phyloP scores from a whole-genome alignment of 495 filamentous ascomycete species.

The Venustampulla echinocandica region DNA sequence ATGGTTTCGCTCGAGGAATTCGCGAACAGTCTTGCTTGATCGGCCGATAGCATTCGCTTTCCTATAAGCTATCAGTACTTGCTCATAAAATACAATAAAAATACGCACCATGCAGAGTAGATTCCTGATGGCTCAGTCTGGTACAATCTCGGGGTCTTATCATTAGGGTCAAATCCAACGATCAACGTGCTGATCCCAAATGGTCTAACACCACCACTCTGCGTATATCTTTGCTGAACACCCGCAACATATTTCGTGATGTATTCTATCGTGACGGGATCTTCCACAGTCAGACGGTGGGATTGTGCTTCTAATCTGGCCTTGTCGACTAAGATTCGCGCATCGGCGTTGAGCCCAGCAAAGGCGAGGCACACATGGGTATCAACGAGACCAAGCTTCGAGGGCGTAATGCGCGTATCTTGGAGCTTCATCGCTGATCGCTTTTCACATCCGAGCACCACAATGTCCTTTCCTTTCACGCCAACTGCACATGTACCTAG shows the following conservation, averaged over 20 bases:
- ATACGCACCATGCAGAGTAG: constrained; percentile 85
- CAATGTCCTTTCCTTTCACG: constrained; percentile 90
- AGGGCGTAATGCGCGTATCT: constrained; percentile 97
- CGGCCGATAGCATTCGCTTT: constrained; percentile 98
- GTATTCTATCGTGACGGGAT: constrained; percentile 96
- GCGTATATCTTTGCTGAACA: constrained; percentile 96
- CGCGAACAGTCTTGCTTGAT: constrained; percentile 95
- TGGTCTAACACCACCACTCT: constrained; percentile 92
- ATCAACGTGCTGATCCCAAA: constrained; percentile 97
- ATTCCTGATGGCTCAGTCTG: constrained; percentile 98
- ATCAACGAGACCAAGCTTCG: constrained; percentile 92
- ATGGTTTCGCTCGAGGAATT: constrained; percentile 97
- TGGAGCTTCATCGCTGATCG: constrained; percentile 97
- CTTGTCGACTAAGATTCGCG: constrained; percentile 94
- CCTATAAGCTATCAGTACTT: constrained; percentile 41
- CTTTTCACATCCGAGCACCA: constrained; percentile 97
- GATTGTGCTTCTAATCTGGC: constrained; percentile 94
- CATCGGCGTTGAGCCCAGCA: constrained; percentile 93
- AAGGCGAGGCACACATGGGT: constrained; percentile 95
- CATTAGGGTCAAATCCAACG: constrained; percentile 91
- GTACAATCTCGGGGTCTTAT: constrained; percentile 77
- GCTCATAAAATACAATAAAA: not conserved
- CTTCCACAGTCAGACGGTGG: constrained; percentile 95
- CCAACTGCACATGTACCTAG: constrained; percentile 94
- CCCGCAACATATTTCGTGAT: constrained; percentile 97